Evolutionary conservation across 2,329 filamentous ascomycete genomes (phyloP).

Genomic region (Pseudopyrenochaeta lycopersici): DNA sequence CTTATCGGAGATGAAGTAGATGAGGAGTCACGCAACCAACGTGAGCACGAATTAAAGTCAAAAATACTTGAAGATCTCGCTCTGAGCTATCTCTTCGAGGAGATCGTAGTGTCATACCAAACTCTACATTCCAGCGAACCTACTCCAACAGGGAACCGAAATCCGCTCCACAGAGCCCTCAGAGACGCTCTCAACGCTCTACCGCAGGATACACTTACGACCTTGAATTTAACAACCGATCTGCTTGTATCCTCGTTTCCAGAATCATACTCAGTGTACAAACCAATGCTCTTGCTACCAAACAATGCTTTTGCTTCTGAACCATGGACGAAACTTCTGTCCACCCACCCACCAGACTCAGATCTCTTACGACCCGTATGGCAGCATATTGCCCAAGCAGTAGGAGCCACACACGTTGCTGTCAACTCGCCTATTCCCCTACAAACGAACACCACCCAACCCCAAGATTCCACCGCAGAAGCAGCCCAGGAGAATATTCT

Average conservation of each 20-base stretch:
- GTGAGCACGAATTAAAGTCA: background rate
- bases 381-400: constrained; percentile 42
- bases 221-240: constrained; percentile 20
- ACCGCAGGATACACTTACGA: constrained; percentile 16
- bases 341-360: constrained; percentile 30
- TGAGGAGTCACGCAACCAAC: background rate
- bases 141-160: constrained; percentile 6
- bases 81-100: constrained; percentile 14
- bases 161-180: constrained; percentile 34
- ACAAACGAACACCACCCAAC: constrained; percentile 10
- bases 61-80: constrained; percentile 14
- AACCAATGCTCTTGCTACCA: constrained; percentile 66
- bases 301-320: constrained; percentile 53
- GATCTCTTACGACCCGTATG: constrained; percentile 34
- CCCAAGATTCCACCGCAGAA: background rate
- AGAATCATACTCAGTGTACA: constrained; percentile 64
- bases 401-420: constrained; percentile 65
- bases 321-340: constrained; percentile 46
- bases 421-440: constrained; percentile 65
- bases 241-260: constrained; percentile 38
- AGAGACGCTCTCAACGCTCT: constrained; percentile 20
- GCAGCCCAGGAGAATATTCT: constrained; percentile 67
- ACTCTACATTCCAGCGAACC: background rate
- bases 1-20: background rate
- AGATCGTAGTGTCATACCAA: constrained; percentile 23